These are phyloP conservation scores for Pseudogymnoascus sp. DNA, from an alignment of 2,329 filamentous ascomycete species.

Conservation along the genomic window DNA sequence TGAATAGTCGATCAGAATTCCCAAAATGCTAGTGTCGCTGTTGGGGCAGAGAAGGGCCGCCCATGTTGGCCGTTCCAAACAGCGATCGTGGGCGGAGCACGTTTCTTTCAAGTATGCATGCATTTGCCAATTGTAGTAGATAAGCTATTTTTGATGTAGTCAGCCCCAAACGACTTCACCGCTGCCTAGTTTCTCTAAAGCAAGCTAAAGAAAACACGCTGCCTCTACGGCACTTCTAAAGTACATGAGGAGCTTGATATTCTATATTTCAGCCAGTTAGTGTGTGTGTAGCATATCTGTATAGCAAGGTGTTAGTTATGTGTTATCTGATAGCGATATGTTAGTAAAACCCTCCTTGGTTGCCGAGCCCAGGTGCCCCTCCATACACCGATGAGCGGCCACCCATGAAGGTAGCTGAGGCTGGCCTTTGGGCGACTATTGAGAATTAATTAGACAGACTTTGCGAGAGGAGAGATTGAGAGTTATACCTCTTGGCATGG, in stretches of 20 bases:
- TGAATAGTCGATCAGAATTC: background rate
- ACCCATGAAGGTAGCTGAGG: background rate
- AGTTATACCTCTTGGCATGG: background rate
- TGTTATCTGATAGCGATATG: background rate
- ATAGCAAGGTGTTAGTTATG: background rate
- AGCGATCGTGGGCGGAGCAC: background rate
- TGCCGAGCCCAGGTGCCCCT: background rate
- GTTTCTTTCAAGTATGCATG: background rate
- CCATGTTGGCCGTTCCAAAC: background rate
- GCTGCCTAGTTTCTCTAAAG: background rate
- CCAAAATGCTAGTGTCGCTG: background rate
- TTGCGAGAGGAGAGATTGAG: background rate
- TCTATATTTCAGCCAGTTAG: background rate
- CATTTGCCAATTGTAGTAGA: background rate
- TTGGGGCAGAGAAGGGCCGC: background rate
- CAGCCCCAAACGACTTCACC: background rate
- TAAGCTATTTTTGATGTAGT: background rate
- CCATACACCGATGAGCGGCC: background rate
- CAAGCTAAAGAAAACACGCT: background rate
- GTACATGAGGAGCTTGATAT: background rate
- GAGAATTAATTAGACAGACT: background rate
- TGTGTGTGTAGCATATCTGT: background rate
- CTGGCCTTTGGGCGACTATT: conserved; percentile 6
- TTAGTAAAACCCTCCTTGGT: background rate
- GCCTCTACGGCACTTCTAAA: background rate